Percentiles rank a stretch among this genome's conserved stretches.
phyloP scores from a whole-genome alignment of 2,329 filamentous ascomycete genomes.

The Scedosporium boydii region DNA sequence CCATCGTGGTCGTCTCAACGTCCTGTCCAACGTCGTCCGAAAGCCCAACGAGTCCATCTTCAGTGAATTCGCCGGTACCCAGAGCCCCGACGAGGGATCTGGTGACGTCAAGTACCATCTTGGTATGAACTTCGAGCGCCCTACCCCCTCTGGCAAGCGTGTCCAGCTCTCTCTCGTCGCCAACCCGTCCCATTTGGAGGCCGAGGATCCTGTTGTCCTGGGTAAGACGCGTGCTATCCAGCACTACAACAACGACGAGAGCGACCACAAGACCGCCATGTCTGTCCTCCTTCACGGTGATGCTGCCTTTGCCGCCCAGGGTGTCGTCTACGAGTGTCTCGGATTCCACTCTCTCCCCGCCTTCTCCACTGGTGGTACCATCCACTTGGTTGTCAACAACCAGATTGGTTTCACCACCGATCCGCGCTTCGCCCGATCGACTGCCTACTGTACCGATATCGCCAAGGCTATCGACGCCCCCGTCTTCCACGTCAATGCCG shows the following conservation, averaged over 20 bases:
- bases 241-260: constrained; percentile 97
- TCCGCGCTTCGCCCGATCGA: constrained; percentile 92
- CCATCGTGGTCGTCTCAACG: constrained; percentile 94
- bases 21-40: constrained; percentile 94
- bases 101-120: constrained; percentile 99
- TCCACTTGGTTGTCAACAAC: constrained; percentile 98
- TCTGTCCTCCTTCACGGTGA: constrained; percentile 93
- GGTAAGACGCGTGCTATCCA: constrained; percentile 97
- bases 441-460: constrained; percentile 97
- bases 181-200: constrained; percentile 96
- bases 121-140: constrained; percentile 99
- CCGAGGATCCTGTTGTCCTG: constrained; percentile 93
- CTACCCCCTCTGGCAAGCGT: constrained; percentile 94
- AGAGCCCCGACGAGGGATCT: constrained; percentile 84
- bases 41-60: constrained; percentile 99
- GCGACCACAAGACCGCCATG: constrained; percentile 83
- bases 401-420: constrained; percentile 99
- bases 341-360: constrained; percentile 92
- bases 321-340: constrained; percentile 96
- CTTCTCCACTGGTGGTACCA: constrained; percentile 94
- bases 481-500: constrained; percentile 98
- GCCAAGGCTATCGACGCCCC: constrained; percentile 98
- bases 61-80: constrained; percentile 87
- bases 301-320: constrained; percentile 91
- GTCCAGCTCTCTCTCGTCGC: constrained; percentile 98